Evolutionary conservation across 169 alveolate genomes (phyloP).

Genomic region (Cryptosporidium ubiquitum): DNA sequence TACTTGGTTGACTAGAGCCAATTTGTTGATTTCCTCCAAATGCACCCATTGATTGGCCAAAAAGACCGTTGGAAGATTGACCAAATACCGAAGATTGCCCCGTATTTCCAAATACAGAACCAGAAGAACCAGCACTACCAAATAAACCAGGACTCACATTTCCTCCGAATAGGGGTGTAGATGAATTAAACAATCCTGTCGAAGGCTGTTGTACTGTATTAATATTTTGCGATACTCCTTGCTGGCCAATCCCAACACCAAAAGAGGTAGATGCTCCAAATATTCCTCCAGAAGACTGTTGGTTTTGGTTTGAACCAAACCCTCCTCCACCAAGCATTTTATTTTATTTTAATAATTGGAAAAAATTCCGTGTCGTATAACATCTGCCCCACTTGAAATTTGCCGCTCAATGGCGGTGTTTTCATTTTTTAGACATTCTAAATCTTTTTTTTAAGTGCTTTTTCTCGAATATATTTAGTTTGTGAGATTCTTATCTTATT

Average conservation of each 20-base stretch:
- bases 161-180: conserved; percentile 59
- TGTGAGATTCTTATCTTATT: conserved; percentile 33
- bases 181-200: conserved; percentile 44
- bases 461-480: conserved; percentile 47
- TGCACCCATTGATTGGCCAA: conserved; percentile 64
- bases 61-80: conserved; percentile 55
- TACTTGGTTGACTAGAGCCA: conserved; percentile 33
- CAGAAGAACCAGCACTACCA: conserved; percentile 32
- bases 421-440: not conserved
- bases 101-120: conserved; percentile 24
- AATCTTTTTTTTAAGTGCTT: conserved; percentile 34
- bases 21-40: conserved; percentile 51
- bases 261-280: conserved; percentile 60
- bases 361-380: conserved; percentile 36
- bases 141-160: conserved; percentile 25
- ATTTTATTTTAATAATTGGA: not conserved
- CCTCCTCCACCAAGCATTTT: conserved; percentile 74
- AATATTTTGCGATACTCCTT: conserved; percentile 32
- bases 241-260: conserved; percentile 69
- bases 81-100: conserved; percentile 35
- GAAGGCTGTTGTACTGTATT: conserved; percentile 19
- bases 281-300: conserved; percentile 67
- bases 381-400: conserved; percentile 58
- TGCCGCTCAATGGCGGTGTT: conserved; percentile 56
- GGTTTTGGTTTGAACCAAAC: conserved; percentile 60